These are phyloP conservation scores for Falciphora oryzae DNA, from an alignment of 2,329 filamentous ascomycete species.

Conservation along the genomic window DNA sequence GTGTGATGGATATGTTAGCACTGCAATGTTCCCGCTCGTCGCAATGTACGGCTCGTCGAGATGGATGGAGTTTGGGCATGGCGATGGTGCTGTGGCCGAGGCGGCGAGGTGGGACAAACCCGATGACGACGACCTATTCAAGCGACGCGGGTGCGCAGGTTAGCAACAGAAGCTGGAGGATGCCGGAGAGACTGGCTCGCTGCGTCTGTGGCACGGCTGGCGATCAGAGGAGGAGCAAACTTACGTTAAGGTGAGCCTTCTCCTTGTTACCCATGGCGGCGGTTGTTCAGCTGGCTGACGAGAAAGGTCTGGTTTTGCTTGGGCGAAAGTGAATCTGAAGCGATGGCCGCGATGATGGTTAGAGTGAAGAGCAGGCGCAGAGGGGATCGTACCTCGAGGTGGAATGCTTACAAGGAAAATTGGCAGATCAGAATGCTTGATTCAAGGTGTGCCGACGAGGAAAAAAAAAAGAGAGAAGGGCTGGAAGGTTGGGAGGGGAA, in stretches of 20 bases:
- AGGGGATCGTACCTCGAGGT: constrained; percentile 10
- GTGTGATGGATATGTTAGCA: constrained; percentile 6
- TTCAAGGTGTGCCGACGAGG: constrained; percentile 34
- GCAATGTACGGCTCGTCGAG: constrained; percentile 16
- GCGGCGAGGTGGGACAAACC: constrained; percentile 14
- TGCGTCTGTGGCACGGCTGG: not conserved
- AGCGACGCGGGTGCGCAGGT: constrained; percentile 12
- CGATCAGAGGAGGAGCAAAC: constrained; percentile 16
- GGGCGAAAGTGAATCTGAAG: constrained; percentile 6
- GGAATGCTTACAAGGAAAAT: constrained; percentile 13
- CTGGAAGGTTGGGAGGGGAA: constrained; percentile 13
- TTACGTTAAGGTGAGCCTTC: constrained; percentile 91
- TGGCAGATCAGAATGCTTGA: constrained; percentile 32
- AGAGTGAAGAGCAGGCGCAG: constrained; percentile 11
- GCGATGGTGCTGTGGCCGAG: not conserved
- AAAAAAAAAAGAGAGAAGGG: constrained; percentile 22
- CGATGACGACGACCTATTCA: constrained; percentile 27
- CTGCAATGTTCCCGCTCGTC: not conserved
- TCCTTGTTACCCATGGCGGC: constrained; percentile 70
- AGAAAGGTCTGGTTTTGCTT: constrained; percentile 11
- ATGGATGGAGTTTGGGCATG: constrained; percentile 7
- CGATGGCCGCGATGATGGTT: not conserved
- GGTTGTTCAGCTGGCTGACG: constrained; percentile 15
- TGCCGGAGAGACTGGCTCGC: not conserved
- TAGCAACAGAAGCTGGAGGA: constrained; percentile 12